phyloP scores from a whole-genome alignment of 768 basidiomycete species.

The Termitomyces sp. region DNA sequence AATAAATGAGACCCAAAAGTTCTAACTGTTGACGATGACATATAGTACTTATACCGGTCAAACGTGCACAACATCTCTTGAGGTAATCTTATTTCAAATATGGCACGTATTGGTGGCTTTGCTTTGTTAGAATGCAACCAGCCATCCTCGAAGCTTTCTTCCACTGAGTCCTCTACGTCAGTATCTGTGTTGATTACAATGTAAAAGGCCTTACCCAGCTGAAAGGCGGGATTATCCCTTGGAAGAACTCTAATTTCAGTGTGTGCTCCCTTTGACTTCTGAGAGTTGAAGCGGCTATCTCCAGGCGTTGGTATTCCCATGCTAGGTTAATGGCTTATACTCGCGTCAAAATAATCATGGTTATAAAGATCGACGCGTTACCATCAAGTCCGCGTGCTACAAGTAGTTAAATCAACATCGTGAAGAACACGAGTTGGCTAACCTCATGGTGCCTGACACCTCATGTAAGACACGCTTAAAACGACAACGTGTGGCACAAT shows the following conservation, averaged over 20 bases:
- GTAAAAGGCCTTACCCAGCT: constrained; percentile 30
- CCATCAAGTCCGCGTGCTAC: background rate
- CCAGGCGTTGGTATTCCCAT: background rate
- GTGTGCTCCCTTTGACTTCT: constrained; percentile 36
- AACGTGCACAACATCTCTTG: constrained; percentile 12
- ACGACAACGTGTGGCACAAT: background rate
- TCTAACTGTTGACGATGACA: background rate
- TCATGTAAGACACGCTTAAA: background rate
- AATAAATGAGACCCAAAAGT: background rate
- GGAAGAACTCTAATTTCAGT: constrained; percentile 38
- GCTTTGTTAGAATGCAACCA: constrained; percentile 17
- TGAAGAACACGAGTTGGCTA: background rate
- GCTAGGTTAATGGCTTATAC: background rate
- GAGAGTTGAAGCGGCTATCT: constrained; percentile 30
- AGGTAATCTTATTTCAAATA: constrained; percentile 14
- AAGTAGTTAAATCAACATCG: background rate
- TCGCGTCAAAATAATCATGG: background rate
- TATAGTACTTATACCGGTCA: constrained; percentile 13
- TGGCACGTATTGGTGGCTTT: constrained; percentile 11
- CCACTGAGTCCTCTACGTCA: constrained; percentile 8
- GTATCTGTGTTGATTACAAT: background rate
- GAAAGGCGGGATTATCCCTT: constrained; percentile 26
- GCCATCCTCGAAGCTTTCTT: constrained; percentile 14
- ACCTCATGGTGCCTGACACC: background rate
- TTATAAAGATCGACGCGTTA: background rate